Base-by-base conservation (phyloP, 2,329 filamentous ascomycete species). In the Massarina eburnea region DNA sequence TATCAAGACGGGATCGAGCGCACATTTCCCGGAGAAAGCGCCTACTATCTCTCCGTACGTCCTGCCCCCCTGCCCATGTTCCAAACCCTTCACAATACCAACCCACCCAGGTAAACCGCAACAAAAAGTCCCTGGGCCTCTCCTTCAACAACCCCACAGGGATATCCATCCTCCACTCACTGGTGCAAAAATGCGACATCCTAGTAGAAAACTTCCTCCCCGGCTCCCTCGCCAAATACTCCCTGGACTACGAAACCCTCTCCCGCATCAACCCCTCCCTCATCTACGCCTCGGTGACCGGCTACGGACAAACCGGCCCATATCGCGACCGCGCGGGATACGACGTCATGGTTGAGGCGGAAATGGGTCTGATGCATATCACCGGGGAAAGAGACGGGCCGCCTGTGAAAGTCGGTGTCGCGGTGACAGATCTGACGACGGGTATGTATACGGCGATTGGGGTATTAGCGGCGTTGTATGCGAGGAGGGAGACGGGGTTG, bases 291-390 rank as follows among this genome's bases (percentile, higher is more conserved):
- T 96, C 90, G 54, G 95, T 97, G 56, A 97, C 94, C 0, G 94
- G 94, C 1, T 97, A 96, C 62, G 94, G 94, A 1, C 94, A 97
- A 69, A 95, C 88, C 1, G 94, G 94, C 0, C 92, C 94, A 0
- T 95, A 94, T 70, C 83, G 85, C 10, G 81, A 84, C 52, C 82
- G 94, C 10, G 91, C 94, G 2, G 94, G 94, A 8, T 99, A 97
- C 77, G 94, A 99, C 71, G 94, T 99, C 58, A 97, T 99, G 92
- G 91, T 99, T 5, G 94, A 97, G 74, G 94, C 91, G 32, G 94
- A 97, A 70, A 94, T 97, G 75, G 94, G 94, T 1, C 75, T 99
- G 44, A 97, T 97, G 94, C 94, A 99, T 72, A 97, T 99, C 58
- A 99, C 94, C 0, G 94, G 94, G 15, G 83, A 83, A 53, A 80